These are phyloP conservation scores for Podila minutissima DNA, from an alignment of 192 early-diverging fungal species.

Conservation along the genomic window DNA sequence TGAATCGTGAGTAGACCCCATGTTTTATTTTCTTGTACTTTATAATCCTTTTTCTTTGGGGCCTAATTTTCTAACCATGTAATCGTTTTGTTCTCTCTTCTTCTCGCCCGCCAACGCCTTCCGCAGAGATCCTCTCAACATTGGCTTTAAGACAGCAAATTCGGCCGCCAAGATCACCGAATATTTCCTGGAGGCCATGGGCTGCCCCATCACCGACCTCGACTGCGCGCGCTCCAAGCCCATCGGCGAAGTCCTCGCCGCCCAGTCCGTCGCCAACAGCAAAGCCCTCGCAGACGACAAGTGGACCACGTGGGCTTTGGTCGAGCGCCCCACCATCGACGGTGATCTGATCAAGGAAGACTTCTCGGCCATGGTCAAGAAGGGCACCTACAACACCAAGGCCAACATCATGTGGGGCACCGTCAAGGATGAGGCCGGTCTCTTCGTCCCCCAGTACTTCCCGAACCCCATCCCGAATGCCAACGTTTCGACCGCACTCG, in stretches of 20 bases:
- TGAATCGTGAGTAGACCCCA: no score
- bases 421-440: slow-evolving; percentile 28
- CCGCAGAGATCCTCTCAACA: slow-evolving; percentile 45
- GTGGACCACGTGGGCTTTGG: slow-evolving; percentile 18
- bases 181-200: slow-evolving; percentile 15
- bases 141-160: slow-evolving; percentile 7
- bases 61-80: no score
- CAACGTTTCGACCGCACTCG: not conserved
- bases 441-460: slow-evolving; percentile 23
- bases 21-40: no score
- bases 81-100: no score
- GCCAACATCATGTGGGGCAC: slow-evolving; percentile 44
- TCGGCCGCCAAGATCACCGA: slow-evolving; percentile 4
- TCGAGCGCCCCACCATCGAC: slow-evolving; percentile 36
- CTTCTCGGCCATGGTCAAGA: slow-evolving; percentile 40
- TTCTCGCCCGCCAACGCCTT: no score
- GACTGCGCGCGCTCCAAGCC: slow-evolving; percentile 20
- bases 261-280: slow-evolving; percentile 20
- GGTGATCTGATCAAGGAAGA: slow-evolving; percentile 32
- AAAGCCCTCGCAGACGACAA: slow-evolving; percentile 19
- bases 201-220: slow-evolving; percentile 8
- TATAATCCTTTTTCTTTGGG: no score
- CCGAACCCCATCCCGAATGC: slow-evolving; percentile 9
- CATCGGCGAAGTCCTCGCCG: slow-evolving; percentile 13
- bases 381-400: slow-evolving; percentile 44